phyloP scores from a whole-genome alignment of 2,329 filamentous ascomycete species.

The Xylariaceae sp. region DNA sequence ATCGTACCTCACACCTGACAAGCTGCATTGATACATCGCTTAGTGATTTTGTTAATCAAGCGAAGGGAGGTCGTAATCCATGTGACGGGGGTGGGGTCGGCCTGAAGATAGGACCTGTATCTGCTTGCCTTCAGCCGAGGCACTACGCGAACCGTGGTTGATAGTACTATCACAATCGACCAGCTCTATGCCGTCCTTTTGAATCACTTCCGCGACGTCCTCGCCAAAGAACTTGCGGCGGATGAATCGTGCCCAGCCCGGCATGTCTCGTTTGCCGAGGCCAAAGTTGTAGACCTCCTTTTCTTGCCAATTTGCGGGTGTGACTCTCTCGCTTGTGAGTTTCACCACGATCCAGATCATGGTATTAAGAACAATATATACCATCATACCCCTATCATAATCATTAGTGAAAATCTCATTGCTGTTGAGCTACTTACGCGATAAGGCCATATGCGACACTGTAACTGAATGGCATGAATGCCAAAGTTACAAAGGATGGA shows the following conservation, averaged over 20 bases:
- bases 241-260: constrained; percentile 60
- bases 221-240: constrained; percentile 33
- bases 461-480: constrained; percentile 80
- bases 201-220: constrained; percentile 22
- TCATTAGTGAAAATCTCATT: constrained; percentile 20
- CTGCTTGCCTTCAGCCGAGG: constrained; percentile 38
- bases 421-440: constrained; percentile 56
- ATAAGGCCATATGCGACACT: constrained; percentile 80
- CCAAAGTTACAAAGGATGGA: constrained; percentile 77
- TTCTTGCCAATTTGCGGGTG: constrained; percentile 59
- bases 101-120: constrained; percentile 21
- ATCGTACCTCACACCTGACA: constrained; percentile 7
- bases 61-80: constrained; percentile 34
- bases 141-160: constrained; percentile 38
- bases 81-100: constrained; percentile 23
- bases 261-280: constrained; percentile 60
- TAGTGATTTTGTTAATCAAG: constrained; percentile 32
- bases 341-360: constrained; percentile 58
- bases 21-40: background rate
- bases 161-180: constrained; percentile 43
- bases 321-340: constrained; percentile 53
- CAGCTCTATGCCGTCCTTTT: constrained; percentile 42
- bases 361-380: constrained; percentile 61
- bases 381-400: constrained; percentile 54
- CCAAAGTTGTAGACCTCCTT: constrained; percentile 64